phyloP scores from a whole-genome alignment of 2,329 filamentous ascomycete species.

The Pestalotiopsis sp. region DNA sequence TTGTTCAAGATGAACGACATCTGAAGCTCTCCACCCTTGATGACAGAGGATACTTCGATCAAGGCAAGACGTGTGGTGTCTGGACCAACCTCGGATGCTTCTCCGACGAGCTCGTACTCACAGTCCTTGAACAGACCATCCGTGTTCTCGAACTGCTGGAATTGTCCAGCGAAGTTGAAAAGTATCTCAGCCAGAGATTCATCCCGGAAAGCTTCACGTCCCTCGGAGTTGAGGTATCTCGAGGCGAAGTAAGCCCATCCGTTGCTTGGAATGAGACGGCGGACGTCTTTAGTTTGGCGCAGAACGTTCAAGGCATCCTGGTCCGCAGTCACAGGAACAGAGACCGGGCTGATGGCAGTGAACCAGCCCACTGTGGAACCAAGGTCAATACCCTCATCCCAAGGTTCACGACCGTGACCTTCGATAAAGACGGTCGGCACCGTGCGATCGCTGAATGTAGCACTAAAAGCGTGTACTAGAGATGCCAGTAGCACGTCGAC shows the following conservation, averaged over 20 bases:
- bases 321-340: background rate
- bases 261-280: slow-evolving; percentile 35
- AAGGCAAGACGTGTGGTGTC: slow-evolving; percentile 16
- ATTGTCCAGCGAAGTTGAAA: slow-evolving; percentile 21
- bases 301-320: background rate
- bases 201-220: slow-evolving; percentile 32
- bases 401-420: slow-evolving; percentile 19
- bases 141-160: slow-evolving; percentile 19
- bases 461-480: slow-evolving; percentile 13
- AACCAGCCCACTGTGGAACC: slow-evolving; percentile 19
- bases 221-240: slow-evolving; percentile 32
- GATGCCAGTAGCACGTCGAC: slow-evolving; percentile 18
- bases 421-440: slow-evolving; percentile 17
- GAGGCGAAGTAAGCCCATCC: slow-evolving; percentile 41
- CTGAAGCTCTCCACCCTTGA: slow-evolving; percentile 14
- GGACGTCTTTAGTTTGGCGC: slow-evolving; percentile 35
- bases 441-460: slow-evolving; percentile 17
- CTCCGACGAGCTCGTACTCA: slow-evolving; percentile 5
- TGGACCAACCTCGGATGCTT: slow-evolving; percentile 11
- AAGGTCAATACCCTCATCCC: slow-evolving; percentile 15
- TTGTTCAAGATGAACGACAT: slow-evolving; percentile 16
- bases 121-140: slow-evolving; percentile 10
- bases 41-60: slow-evolving; percentile 14
- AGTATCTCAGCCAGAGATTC: slow-evolving; percentile 42
- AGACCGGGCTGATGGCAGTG: slow-evolving; percentile 5